These are phyloP conservation scores for Colletotrichum orbiculare DNA, from an alignment of 2,329 filamentous ascomycete genomes.

Conservation along the genomic window DNA sequence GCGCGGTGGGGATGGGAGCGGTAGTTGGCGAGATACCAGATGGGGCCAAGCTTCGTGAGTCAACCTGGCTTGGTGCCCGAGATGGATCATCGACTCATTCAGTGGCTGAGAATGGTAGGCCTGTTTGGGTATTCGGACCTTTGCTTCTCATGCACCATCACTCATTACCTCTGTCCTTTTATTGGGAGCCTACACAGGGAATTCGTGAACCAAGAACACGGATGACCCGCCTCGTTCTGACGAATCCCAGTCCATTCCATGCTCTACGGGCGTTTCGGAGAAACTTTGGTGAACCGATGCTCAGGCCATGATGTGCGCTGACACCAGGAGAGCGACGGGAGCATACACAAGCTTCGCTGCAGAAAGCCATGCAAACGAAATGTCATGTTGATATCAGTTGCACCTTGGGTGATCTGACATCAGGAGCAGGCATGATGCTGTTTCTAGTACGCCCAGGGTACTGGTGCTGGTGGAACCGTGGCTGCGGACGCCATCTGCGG, in stretches of 20 bases:
- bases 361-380: slow-evolving; percentile 16
- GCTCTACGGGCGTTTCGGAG: slow-evolving; percentile 4
- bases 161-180: too few species aligned
- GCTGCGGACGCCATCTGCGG: slow-evolving; percentile 32
- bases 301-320: slow-evolving; percentile 31
- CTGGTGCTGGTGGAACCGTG: slow-evolving; percentile 18
- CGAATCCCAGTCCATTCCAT: slow-evolving; percentile 23
- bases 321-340: slow-evolving; percentile 18
- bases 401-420: slow-evolving; percentile 31
- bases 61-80: slow-evolving; percentile 30
- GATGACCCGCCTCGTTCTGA: slow-evolving; percentile 23
- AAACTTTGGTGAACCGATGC: slow-evolving; percentile 17
- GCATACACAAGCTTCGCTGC: slow-evolving; percentile 9
- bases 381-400: slow-evolving; percentile 36
- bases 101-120: slow-evolving; percentile 26
- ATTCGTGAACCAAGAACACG: too few species aligned
- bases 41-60: slow-evolving; percentile 31
- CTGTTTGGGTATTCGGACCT: slow-evolving; percentile 23
- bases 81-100: slow-evolving; percentile 22
- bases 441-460: slow-evolving; percentile 25
- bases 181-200: too few species aligned
- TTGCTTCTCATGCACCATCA: background rate
- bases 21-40: slow-evolving; percentile 31
- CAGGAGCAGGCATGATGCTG: slow-evolving; percentile 33
- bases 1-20: slow-evolving; percentile 26